These are phyloP conservation scores for Pleurotus sapidus DNA, from an alignment of 768 basidiomycete species.

Conservation along the genomic window DNA sequence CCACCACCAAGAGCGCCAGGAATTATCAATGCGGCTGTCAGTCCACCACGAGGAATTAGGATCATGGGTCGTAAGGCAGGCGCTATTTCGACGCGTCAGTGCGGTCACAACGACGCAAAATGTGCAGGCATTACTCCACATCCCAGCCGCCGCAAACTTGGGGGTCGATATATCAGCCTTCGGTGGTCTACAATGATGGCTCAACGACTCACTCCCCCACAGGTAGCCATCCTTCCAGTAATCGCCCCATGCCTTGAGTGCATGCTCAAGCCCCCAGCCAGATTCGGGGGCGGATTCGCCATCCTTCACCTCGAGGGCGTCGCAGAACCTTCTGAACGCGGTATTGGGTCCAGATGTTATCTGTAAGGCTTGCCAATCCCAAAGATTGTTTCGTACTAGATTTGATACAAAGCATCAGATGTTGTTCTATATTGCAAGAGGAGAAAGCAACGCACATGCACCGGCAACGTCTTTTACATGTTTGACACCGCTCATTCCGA, in stretches of 20 bases:
- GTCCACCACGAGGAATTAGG: slow-evolving; percentile 44
- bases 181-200: not conserved
- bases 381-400: slow-evolving; percentile 56
- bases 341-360: slow-evolving; percentile 42
- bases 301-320: slow-evolving; percentile 62
- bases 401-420: slow-evolving; percentile 16
- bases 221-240: slow-evolving; percentile 55
- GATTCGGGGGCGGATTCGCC: slow-evolving; percentile 43
- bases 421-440: slow-evolving; percentile 15
- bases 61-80: slow-evolving; percentile 41
- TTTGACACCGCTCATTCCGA: slow-evolving; percentile 52
- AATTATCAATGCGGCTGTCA: slow-evolving; percentile 51
- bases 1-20: slow-evolving; percentile 66
- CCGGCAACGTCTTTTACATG: slow-evolving; percentile 68
- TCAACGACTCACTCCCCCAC: slow-evolving; percentile 34
- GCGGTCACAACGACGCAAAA: no score
- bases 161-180: not conserved
- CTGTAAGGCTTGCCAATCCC: slow-evolving; percentile 70
- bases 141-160: slow-evolving; percentile 50
- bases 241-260: slow-evolving; percentile 55
- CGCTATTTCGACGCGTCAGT: slow-evolving; percentile 18
- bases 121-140: slow-evolving; percentile 37
- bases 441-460: slow-evolving; percentile 35
- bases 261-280: slow-evolving; percentile 66
- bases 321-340: slow-evolving; percentile 59